These are phyloP conservation scores for Dryas integrifolia DNA, from an alignment of 331 rosid species.

Conservation along the genomic window DNA sequence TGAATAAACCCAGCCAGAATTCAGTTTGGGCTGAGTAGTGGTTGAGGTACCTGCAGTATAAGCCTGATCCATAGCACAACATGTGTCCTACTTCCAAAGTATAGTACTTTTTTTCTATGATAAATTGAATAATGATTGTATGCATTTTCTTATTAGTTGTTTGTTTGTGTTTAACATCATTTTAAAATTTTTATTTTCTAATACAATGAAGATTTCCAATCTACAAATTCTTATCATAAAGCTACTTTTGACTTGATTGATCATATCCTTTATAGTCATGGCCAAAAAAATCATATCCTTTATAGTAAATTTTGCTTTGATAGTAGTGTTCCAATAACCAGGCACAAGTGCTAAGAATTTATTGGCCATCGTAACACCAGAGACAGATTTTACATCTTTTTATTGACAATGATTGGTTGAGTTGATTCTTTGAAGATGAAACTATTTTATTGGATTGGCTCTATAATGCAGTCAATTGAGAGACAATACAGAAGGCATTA, in stretches of 20 bases:
- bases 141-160: neutral
- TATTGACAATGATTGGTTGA: neutral
- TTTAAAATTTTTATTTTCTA: neutral
- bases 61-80: slow-evolving; percentile 9
- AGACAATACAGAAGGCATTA: neutral
- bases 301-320: neutral
- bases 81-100: neutral
- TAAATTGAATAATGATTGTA: neutral
- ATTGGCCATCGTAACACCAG: neutral
- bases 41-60: neutral
- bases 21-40: neutral
- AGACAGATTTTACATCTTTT: neutral
- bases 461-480: slow-evolving; percentile 1
- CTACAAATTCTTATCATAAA: neutral
- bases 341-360: neutral
- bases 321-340: neutral
- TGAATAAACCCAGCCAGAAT: neutral
- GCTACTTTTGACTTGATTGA: neutral
- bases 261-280: neutral
- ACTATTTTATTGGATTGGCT: neutral
- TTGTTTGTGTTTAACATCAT: neutral
- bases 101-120: neutral
- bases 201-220: neutral
- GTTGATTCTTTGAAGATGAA: neutral
- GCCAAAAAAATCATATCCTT: neutral